phyloP scores from a whole-genome alignment of 2,329 filamentous ascomycete species.

The Ophiocordyceps australis region DNA sequence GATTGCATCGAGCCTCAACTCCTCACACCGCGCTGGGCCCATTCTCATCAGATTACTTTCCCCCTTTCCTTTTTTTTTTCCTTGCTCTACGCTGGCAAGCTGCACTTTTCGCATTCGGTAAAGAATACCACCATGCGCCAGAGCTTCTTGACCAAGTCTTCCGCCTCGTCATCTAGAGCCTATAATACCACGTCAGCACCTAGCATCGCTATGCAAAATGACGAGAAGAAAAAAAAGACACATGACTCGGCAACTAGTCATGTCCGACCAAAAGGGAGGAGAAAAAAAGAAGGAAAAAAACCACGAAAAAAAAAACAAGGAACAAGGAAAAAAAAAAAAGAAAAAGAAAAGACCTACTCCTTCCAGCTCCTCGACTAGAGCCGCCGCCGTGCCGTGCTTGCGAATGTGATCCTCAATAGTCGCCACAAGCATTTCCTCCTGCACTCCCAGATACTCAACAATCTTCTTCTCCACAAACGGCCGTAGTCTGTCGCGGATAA shows the following conservation, averaged over 20 bases:
- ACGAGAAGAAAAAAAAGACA: too few relatives aligned
- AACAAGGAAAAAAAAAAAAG: neutral
- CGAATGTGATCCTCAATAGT: constrained; percentile 78
- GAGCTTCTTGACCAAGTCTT: constrained; percentile 85
- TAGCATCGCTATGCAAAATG: neutral
- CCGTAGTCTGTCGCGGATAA: constrained; percentile 71
- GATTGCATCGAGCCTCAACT: too few relatives aligned
- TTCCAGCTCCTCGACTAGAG: constrained; percentile 69
- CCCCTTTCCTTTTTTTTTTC: too few relatives aligned
- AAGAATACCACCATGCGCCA: constrained; percentile 99
- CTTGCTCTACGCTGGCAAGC: constrained; percentile 42
- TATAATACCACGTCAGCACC: constrained; percentile 21
- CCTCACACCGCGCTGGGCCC: too few relatives aligned
- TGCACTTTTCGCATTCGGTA: constrained; percentile 82
- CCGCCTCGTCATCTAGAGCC: constrained; percentile 87
- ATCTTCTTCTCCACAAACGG: constrained; percentile 98
- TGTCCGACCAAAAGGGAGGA: too few relatives aligned
- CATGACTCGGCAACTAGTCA: too few relatives aligned
- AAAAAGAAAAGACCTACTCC: constrained; percentile 37
- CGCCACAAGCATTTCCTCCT: constrained; percentile 90
- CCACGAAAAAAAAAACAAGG: too few relatives aligned
- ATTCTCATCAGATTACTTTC: too few relatives aligned
- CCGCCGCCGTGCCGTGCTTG: constrained; percentile 55
- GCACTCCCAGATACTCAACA: constrained; percentile 86
- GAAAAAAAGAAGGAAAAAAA: neutral